phyloP scores from a whole-genome alignment of 768 basidiomycete genomes.

The Strobilomyces dryophilus region DNA sequence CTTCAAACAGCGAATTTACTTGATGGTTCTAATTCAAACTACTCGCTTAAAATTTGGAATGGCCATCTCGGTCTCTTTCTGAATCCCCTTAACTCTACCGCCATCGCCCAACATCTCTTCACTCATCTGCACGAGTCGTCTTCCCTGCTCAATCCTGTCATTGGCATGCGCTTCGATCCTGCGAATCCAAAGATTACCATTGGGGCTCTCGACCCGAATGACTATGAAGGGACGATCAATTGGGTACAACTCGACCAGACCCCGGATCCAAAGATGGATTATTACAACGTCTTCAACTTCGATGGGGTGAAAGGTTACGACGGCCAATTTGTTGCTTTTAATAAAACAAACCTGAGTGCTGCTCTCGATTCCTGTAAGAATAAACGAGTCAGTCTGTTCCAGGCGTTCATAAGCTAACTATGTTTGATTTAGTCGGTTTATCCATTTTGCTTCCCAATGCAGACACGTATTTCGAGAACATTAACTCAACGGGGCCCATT shows the following conservation, averaged over 20 bases:
- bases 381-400: not conserved
- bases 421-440: constrained; percentile 9
- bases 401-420: not conserved
- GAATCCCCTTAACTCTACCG: constrained; percentile 16
- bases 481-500: constrained; percentile 22
- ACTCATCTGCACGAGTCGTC: constrained; percentile 18
- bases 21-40: constrained; percentile 13
- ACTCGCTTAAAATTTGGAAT: constrained; percentile 9
- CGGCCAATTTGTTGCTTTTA: constrained; percentile 21
- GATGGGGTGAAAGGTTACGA: constrained; percentile 31
- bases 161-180: constrained; percentile 29
- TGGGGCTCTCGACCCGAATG: constrained; percentile 29
- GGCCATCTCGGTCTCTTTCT: constrained; percentile 26
- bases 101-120: constrained; percentile 11
- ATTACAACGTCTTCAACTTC: constrained; percentile 19
- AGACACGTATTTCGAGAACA: constrained; percentile 14
- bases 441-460: constrained; percentile 18
- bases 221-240: constrained; percentile 30
- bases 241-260: constrained; percentile 22
- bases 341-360: constrained; percentile 9
- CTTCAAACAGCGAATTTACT: constrained; percentile 20
- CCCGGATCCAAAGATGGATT: constrained; percentile 16
- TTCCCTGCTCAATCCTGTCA: constrained; percentile 28
- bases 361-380: constrained; percentile 25
- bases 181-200: constrained; percentile 28